Conservation (phyloP, 2,329 filamentous ascomycete genomes). For the Aspergillus cejpii region DNA sequence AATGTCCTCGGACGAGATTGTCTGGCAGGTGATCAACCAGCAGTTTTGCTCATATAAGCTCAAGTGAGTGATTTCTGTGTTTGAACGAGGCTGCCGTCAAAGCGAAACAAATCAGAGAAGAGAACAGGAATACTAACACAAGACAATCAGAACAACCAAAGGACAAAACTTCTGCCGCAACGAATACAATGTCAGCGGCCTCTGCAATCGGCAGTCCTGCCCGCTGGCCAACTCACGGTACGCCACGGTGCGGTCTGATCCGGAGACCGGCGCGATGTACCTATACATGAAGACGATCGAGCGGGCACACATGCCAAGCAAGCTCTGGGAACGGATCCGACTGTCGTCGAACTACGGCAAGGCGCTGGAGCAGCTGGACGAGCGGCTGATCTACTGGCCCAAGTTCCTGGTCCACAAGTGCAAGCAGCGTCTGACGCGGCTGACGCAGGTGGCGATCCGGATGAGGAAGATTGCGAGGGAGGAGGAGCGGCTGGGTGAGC, state of each 20-base stretch:
- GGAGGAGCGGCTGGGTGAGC: slow-evolving; percentile 83
- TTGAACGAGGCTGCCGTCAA: slow-evolving; percentile 2
- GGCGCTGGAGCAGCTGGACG: slow-evolving; percentile 80
- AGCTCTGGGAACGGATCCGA: slow-evolving; percentile 91
- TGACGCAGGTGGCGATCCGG: slow-evolving; percentile 84
- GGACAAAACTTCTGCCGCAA: slow-evolving; percentile 92
- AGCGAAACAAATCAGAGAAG: slow-evolving; percentile 6
- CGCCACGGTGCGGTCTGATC: slow-evolving; percentile 80
- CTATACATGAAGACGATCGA: slow-evolving; percentile 96
- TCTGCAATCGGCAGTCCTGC: slow-evolving; percentile 82
- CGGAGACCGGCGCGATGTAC: slow-evolving; percentile 74
- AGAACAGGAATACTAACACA: slow-evolving; percentile 6
- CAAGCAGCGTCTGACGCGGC: slow-evolving; percentile 86
- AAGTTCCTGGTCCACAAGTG: slow-evolving; percentile 91
- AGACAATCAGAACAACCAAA: slow-evolving; percentile 61
- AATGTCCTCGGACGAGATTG: slow-evolving; percentile 92
- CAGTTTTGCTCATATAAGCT: slow-evolving; percentile 94
- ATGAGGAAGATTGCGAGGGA: slow-evolving; percentile 74
- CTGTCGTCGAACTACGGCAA: slow-evolving; percentile 85
- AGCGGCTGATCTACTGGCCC: slow-evolving; percentile 83
- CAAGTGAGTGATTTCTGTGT: slow-evolving; percentile 53
- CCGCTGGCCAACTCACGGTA: slow-evolving; percentile 88
- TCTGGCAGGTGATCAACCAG: slow-evolving; percentile 95
- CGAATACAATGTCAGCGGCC: slow-evolving; percentile 78
- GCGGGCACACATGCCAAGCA: slow-evolving; percentile 77